Conservation (phyloP, 805 yeast species). For the Candida mattraensis region DNA sequence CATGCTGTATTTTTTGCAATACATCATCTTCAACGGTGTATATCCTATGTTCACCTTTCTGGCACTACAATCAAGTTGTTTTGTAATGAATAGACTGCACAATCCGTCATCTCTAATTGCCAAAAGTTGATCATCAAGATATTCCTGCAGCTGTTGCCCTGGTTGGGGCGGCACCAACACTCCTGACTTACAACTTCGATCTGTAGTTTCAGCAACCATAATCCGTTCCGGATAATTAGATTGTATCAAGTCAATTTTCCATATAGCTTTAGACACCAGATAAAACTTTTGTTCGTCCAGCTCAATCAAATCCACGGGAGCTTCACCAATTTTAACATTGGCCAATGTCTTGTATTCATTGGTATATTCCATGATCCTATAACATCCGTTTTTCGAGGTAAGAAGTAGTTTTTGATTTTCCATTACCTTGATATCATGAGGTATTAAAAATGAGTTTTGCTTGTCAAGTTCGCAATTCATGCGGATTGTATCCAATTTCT, state of each 20-base stretch:
- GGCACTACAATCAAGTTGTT: conserved; percentile 16
- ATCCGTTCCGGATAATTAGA: conserved; percentile 30
- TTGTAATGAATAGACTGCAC: conserved; percentile 23
- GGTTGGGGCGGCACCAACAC: conserved; percentile 10
- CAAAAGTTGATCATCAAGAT: conserved; percentile 22
- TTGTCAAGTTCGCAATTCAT: too few relatives aligned
- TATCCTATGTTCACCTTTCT: conserved; percentile 26
- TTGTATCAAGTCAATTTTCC: conserved; percentile 26
- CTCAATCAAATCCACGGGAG: conserved; percentile 19
- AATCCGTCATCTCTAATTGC: conserved; percentile 37
- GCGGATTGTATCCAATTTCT: too few relatives aligned
- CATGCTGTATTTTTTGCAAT: conserved; percentile 23
- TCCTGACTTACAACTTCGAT: conserved; percentile 19
- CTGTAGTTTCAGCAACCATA: conserved; percentile 25
- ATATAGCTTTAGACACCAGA: conserved; percentile 25
- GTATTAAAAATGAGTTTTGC: conserved; percentile 13
- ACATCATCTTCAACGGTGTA: conserved; percentile 30
- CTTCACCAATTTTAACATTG: conserved; percentile 19
- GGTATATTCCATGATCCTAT: conserved; percentile 5
- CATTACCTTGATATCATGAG: conserved; percentile 12
- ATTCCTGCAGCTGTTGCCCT: conserved; percentile 5
- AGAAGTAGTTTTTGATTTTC: conserved; percentile 10
- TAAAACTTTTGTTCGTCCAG: conserved; percentile 8
- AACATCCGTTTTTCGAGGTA: conserved; percentile 28
- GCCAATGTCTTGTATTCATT: background rate